Evolutionary conservation across 208 protist species (phyloP), one percentile per base, ranked within the genome.

Genomic region (Trypanosoma avium): DNA sequence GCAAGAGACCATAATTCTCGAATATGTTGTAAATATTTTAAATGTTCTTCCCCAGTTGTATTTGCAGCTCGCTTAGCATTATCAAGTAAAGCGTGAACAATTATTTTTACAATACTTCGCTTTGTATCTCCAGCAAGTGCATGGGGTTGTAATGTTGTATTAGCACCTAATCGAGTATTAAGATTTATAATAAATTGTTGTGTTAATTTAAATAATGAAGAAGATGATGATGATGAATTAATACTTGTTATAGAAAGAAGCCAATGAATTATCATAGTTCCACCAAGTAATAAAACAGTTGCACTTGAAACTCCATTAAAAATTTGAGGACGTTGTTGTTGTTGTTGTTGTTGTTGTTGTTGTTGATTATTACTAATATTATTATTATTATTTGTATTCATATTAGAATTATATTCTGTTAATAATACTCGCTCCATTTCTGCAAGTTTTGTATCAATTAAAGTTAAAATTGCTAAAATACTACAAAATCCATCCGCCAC

Each of bases 1-100:
- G 84, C 77, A 15, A 90, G 26, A 10, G 33, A 63, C 80, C 79
- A 89, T 24, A 87, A 61, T 26, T 75, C 71, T 24, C 62, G 57
- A 69, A 90, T 72, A 49, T 79, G 75, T 42, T 40, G 24, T 35
- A 46, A 27, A 22, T 69, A 74, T 57, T 67, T 70, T 49, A 54
- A 52, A n/a, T 56, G 57, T 15, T 81, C 81, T 24, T 64, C 74
- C 29, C 10, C 13, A 13, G 42, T 17, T 13, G 49, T 1, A 21
- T n/a, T 54, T 53, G 38, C 50, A 21, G 47, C 35, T 12, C 24
- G 27, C 38, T 61, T 75, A 13, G 78, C 77, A 54, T 77, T 81
- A 70, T 82, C 70, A 43, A 93, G 55, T 5, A 90, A 64, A 55
- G 59, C 61, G 71, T 89, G 80, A 22, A 93, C 75, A 6, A 87